phyloP scores from a whole-genome alignment of 2,329 filamentous ascomycete genomes.

The Colletotrichum siamense region DNA sequence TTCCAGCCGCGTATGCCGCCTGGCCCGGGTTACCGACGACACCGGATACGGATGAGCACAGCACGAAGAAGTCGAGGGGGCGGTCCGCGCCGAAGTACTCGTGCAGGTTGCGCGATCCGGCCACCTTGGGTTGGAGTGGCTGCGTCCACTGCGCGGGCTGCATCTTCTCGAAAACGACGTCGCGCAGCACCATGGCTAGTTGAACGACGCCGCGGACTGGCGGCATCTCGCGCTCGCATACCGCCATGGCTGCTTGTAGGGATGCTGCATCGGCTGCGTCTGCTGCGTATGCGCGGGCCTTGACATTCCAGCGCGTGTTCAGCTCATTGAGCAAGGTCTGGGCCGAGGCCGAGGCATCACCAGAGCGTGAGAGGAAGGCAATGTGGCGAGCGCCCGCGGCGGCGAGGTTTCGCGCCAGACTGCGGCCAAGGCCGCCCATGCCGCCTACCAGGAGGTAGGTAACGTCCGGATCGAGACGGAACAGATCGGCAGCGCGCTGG shows the following conservation, averaged over 20 bases:
- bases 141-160: conserved; percentile 27
- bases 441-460: conserved; percentile 35
- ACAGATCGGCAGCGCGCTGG: neutral
- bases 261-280: conserved; percentile 32
- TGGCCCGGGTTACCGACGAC: conserved; percentile 38
- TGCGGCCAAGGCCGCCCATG: conserved; percentile 31
- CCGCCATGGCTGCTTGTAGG: neutral
- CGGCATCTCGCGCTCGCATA: conserved; percentile 23
- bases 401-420: conserved; percentile 28
- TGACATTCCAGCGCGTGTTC: conserved; percentile 10
- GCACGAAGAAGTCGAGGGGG: conserved; percentile 34
- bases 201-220: conserved; percentile 23
- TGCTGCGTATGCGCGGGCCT: conserved; percentile 30
- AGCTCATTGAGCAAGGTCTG: conserved; percentile 24
- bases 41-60: conserved; percentile 31
- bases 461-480: conserved; percentile 22
- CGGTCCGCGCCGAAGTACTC: conserved; percentile 15
- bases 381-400: conserved; percentile 31
- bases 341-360: conserved; percentile 19
- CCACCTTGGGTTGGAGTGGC: conserved; percentile 33
- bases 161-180: conserved; percentile 31
- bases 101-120: conserved; percentile 39
- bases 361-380: conserved; percentile 33
- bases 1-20: conserved; percentile 44
- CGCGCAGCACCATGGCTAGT: conserved; percentile 17